A percentile compares a stretch with the other conserved stretches of the same genome.
Evolutionary conservation across 169 alveolate species (phyloP).

Genomic region (Plasmodium cynomolgi): DNA sequence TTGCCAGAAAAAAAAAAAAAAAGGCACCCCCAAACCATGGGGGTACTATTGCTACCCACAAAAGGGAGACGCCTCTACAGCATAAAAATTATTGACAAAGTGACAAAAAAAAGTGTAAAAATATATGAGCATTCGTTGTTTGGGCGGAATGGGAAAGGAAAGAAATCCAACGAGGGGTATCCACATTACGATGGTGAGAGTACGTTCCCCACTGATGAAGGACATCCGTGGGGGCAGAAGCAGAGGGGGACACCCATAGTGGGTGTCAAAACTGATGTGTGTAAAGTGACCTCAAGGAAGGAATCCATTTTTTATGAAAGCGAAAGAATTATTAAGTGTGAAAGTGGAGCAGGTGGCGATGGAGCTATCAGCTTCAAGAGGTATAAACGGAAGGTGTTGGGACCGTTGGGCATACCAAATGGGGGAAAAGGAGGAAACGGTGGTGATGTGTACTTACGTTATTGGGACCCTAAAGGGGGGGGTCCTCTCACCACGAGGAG

Average conservation of each 20-base stretch:
- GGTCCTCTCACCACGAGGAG: background rate
- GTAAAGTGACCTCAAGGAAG: background rate
- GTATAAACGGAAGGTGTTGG: conserved; percentile 56
- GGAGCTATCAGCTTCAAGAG: conserved; percentile 53
- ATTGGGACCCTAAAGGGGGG: background rate
- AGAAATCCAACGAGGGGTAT: background rate
- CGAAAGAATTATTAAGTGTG: conserved; percentile 67
- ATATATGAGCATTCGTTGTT: background rate
- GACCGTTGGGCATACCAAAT: conserved; percentile 67
- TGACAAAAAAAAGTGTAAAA: conserved; percentile 12
- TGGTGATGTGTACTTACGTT: conserved; percentile 51
- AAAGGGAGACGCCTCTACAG: conserved; percentile 24
- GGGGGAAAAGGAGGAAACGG: conserved; percentile 75
- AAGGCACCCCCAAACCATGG: background rate
- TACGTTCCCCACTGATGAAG: background rate
- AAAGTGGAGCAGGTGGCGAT: conserved; percentile 70
- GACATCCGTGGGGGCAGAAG: background rate
- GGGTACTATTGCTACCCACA: background rate
- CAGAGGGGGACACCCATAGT: background rate
- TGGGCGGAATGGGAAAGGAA: background rate
- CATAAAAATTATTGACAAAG: conserved; percentile 41
- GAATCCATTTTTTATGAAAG: conserved; percentile 63
- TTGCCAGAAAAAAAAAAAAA: background rate
- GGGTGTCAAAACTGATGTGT: background rate
- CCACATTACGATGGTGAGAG: background rate